Base-by-base conservation (phyloP, 1,284 basidiomycete genomes). In the Cystobasidium pallidum region DNA sequence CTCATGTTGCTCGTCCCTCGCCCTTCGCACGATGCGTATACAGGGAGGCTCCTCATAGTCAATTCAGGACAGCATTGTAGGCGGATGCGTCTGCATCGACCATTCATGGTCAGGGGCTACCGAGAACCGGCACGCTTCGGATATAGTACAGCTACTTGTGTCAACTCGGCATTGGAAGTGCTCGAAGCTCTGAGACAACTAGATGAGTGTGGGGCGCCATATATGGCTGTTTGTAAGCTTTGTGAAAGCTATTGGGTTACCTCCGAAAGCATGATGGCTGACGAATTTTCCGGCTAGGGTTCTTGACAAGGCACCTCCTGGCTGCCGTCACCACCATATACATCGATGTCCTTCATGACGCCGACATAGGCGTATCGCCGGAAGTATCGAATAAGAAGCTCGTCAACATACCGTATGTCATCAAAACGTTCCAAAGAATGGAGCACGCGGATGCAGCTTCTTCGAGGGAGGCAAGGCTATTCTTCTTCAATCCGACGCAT, bases 291-390 rank as follows among this genome's bases (percentile, higher is more conserved):
- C 24, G 13, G 1, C n/a, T n/a, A 67, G 66, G 67, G 54, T 70
- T 70, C 58, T 19, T 70, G 54, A 34, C 54, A 15, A 47, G 55
- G n/a, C 67, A 70, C 32, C n/a, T 70, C 15, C 21, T 70, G 67
- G 36, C 67, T 32, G 67, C 67, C 28, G 34, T 70, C 7, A 43
- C 57, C 2, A 62, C 67, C 30, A 62, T 70, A 24, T 70, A 58
- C 43, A 70, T 62, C 67, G 67, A 70, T 52, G 67, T 58, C 2
- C 34, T 70, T 2, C 67, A 62, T 36, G 67, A 70, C 41, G 58
- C 57, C 26, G 67, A 70, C 43, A 36, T 70, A 47, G 67, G 67
- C 2, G 58, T 52, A 0, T 10, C 55, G 1, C 2, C 41, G 15
- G 67, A 47, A 21, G 30, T 36, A 41, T 58, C 67, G n/a, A 58